A percentile compares a stretch with the other conserved stretches of the same genome.
phyloP scores from a whole-genome alignment of 352 stramenopile genomes.

The Phytophthora palmivora region DNA sequence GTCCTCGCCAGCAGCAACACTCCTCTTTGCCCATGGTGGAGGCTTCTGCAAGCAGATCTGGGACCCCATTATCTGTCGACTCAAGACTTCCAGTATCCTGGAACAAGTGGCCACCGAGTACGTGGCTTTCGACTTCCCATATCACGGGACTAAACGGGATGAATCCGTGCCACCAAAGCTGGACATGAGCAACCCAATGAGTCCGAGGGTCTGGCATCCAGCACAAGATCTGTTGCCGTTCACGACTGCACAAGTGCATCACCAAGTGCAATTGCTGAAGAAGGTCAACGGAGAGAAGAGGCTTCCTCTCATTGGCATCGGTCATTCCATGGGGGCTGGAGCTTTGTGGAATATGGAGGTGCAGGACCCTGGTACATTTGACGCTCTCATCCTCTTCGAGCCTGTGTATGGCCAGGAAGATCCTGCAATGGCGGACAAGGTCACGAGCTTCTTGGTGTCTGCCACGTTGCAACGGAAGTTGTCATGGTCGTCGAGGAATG shows the following conservation, averaged over 20 bases:
- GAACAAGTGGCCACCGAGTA: constrained; percentile 31
- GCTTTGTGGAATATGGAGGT: constrained; percentile 51
- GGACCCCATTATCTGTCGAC: constrained; percentile 45
- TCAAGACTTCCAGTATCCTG: constrained; percentile 35
- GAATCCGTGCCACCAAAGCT: constrained; percentile 31
- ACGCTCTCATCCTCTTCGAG: constrained; percentile 53
- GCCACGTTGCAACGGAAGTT: constrained; percentile 40
- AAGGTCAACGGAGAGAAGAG: neutral
- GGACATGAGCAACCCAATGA: constrained; percentile 13
- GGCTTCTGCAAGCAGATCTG: constrained; percentile 56
- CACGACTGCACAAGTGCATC: constrained; percentile 32
- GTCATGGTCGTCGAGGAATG: constrained; percentile 31
- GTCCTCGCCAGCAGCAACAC: constrained; percentile 10
- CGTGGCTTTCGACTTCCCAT: constrained; percentile 47
- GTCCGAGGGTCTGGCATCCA: constrained; percentile 39
- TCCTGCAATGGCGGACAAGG: constrained; percentile 3
- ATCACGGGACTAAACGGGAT: constrained; percentile 47
- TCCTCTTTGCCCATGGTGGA: constrained; percentile 55
- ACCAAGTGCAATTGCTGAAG: constrained; percentile 26
- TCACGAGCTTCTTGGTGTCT: constrained; percentile 42
- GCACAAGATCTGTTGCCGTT: constrained; percentile 26
- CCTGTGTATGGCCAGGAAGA: constrained; percentile 42
- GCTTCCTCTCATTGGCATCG: constrained; percentile 36
- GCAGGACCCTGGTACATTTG: constrained; percentile 44
- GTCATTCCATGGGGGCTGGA: constrained; percentile 44